Evolutionary conservation across 208 protist species (phyloP), one percentile per base, ranked within the genome.

Genomic region (Trypanosoma boissoni): DNA sequence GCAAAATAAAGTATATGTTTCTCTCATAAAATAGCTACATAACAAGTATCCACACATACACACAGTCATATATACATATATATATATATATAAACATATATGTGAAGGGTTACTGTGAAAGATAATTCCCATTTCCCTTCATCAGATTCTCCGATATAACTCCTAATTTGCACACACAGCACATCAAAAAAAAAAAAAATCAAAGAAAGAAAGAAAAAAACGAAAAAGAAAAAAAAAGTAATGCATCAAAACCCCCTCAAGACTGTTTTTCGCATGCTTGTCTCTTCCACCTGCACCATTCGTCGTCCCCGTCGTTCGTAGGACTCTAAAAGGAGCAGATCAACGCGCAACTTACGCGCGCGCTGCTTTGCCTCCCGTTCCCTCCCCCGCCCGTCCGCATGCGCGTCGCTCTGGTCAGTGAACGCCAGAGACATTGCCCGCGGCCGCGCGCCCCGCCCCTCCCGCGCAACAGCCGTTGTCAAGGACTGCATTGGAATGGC

Each of bases 321-420:
- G n/a, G 54, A 62, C 42, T 58, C 55, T 3, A 74, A 32, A 28
- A 74, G 39, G 12, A 74, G 24, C 12, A 29, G 6, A 9, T 63
- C 14, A 53, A 74, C 56, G 12, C 54, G 53, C 36, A 10, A 8
- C 28, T 44, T 53, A 43, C 52, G 51, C 18, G 28, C 53, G 7
- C 8, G 45, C 37, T 49, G 41, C 14, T 63, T 64, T 29, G 34
- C 48, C 59, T 64, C 60, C 21, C 68, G 58, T 46, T 62, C 37
- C 23, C 8, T 42, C 6, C 58, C 68, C 29, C 68, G 34, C 4
- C 60, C 60, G 0, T 50, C 51, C 3, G 58, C 49, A 23, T 53
- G 18, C 14, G 60, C 58, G 51, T 74, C 68, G 23, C 68, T 74
- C n/a, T 39, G 21, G 28, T 74, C 68, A 0, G 54, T 68, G 29